Evolutionary conservation across 1,284 basidiomycete species (phyloP).

Genomic region (Spongispora temasekensis): DNA sequence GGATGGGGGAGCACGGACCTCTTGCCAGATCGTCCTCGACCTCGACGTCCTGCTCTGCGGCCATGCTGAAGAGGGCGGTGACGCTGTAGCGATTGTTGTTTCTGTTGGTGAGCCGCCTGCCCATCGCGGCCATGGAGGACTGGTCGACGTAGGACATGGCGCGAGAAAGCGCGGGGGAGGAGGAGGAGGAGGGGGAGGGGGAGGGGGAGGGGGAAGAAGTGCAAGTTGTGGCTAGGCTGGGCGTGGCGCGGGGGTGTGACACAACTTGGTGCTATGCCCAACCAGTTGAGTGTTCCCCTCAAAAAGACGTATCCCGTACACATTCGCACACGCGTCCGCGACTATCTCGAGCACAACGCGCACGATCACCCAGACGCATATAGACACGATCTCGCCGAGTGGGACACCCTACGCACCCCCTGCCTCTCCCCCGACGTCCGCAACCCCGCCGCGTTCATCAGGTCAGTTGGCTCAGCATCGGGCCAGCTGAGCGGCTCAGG

Average conservation of each 20-base stretch:
- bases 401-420: constrained; percentile 70
- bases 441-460: constrained; percentile 47
- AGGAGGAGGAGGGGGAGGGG: neutral
- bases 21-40: constrained; percentile 96
- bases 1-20: constrained; percentile 55
- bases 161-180: neutral
- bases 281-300: constrained; percentile 77
- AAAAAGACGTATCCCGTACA: constrained; percentile 70
- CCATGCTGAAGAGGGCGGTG: constrained; percentile 95
- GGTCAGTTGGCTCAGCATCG: constrained; percentile 43
- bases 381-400: constrained; percentile 72
- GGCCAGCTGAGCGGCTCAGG: constrained; percentile 30
- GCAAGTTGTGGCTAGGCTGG: too few relatives aligned
- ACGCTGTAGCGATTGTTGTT: constrained; percentile 97
- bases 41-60: constrained; percentile 97
- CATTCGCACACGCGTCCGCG: constrained; percentile 59
- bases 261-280: too few relatives aligned
- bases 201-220: too few relatives aligned
- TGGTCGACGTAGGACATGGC: constrained; percentile 69
- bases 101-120: constrained; percentile 79
- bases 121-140: constrained; percentile 63
- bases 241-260: too few relatives aligned
- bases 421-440: constrained; percentile 62
- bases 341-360: constrained; percentile 71
- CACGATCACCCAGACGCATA: constrained; percentile 91